Percentiles rank a stretch among this genome's conserved stretches.
Evolutionary conservation across 192 early-diverging fungal genomes (phyloP).

Genomic region (Coemansia sp.): DNA sequence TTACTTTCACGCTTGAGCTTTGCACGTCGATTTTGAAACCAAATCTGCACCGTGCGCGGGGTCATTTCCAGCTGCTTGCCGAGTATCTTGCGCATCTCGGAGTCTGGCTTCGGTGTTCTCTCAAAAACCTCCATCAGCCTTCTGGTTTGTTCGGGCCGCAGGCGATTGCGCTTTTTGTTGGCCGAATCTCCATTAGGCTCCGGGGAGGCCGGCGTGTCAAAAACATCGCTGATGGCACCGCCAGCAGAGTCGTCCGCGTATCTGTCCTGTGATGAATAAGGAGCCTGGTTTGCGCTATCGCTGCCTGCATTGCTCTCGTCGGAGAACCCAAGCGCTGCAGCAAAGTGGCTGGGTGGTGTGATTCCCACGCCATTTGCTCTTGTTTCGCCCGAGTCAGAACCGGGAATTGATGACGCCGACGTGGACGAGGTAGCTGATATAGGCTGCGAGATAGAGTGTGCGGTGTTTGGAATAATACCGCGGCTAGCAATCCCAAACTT

Average conservation of each 20-base stretch:
- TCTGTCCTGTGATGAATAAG: not conserved
- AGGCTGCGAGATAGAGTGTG: not conserved
- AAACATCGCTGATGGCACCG: not conserved
- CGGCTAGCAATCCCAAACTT: not conserved
- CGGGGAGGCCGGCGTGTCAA: conserved; percentile 8
- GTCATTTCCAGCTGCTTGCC: conserved; percentile 67
- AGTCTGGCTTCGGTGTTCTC: conserved; percentile 63
- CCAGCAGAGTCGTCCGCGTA: not conserved
- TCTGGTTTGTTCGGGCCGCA: conserved; percentile 67
- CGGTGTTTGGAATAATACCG: not conserved
- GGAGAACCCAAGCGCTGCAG: not conserved
- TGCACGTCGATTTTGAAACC: conserved; percentile 89
- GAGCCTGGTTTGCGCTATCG: not conserved
- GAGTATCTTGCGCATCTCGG: conserved; percentile 60
- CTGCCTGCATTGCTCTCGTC: not conserved
- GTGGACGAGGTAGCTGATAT: not conserved
- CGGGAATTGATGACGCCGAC: not conserved
- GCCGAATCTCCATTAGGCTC: conserved; percentile 22
- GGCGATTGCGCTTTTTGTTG: conserved; percentile 65
- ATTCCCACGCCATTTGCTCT: not conserved
- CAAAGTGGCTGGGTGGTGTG: not conserved
- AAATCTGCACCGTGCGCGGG: conserved; percentile 73
- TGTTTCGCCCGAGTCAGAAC: not conserved
- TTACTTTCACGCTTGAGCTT: conserved; percentile 74
- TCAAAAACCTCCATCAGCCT: conserved; percentile 61